A percentile compares a stretch with the other conserved stretches of the same genome.
Conservation (phyloP, 2,329 filamentous ascomycete species). For the Sporothrix pallida region DNA sequence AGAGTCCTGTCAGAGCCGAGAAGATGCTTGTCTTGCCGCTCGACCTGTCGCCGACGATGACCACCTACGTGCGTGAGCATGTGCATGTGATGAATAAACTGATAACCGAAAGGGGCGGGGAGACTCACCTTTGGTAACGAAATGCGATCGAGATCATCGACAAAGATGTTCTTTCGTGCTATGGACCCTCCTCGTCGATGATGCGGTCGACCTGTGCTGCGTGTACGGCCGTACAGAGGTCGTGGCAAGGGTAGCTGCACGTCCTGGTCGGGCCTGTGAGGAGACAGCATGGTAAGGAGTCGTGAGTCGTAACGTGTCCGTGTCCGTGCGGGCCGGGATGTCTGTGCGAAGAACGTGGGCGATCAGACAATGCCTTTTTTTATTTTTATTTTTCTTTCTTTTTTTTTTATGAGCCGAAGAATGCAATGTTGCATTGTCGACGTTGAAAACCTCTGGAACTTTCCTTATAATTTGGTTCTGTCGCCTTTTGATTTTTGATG, state of each 20-base stretch:
- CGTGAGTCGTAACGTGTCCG: no score
- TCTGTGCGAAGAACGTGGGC: not conserved
- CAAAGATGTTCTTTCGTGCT: not conserved
- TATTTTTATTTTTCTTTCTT: not conserved
- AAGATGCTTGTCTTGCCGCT: conserved; percentile 36
- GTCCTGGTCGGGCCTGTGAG: not conserved
- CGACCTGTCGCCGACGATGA: conserved; percentile 34
- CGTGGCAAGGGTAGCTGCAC: not conserved
- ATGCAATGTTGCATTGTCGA: not conserved
- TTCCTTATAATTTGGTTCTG: not conserved
- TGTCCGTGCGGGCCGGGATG: no score
- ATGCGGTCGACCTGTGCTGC: not conserved
- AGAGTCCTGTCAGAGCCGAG: conserved; percentile 32
- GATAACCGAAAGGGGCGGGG: no score
- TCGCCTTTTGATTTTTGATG: not conserved
- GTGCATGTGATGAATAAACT: not conserved
- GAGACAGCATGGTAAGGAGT: not conserved
- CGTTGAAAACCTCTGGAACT: not conserved
- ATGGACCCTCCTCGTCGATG: not conserved
- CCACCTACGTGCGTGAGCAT: conserved; percentile 22
- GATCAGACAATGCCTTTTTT: not conserved
- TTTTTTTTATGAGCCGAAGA: not conserved
- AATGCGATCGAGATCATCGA: not conserved
- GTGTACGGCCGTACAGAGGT: not conserved
- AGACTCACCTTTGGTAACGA: not conserved